Evolutionary conservation across 371 early-diverging fungal genomes (phyloP).

Genomic region (Mycotypha africana): DNA sequence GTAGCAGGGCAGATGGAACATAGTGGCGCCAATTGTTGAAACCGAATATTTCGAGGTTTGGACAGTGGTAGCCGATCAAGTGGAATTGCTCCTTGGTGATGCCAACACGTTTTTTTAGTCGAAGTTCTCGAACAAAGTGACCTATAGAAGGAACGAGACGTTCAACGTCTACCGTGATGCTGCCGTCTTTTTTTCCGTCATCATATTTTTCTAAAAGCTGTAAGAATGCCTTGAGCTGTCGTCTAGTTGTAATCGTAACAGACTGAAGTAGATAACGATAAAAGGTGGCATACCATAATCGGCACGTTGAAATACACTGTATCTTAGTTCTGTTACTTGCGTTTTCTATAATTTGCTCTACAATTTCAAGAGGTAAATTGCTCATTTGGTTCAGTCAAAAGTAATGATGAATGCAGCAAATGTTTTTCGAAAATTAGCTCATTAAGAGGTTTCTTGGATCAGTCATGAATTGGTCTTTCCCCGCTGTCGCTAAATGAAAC

Average conservation of each 20-base stretch:
- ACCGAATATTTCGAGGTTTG: conserved; percentile 1
- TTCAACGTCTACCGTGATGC: neutral
- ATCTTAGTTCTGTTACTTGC: neutral
- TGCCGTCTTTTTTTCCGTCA: too few species aligned
- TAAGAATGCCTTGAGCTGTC: conserved; percentile 5
- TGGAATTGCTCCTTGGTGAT: neutral
- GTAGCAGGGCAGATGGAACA: neutral
- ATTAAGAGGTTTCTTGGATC: too few species aligned
- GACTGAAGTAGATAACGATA: conserved; percentile 3
- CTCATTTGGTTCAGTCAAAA: neutral
- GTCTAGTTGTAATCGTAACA: neutral
- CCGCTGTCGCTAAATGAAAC: too few species aligned
- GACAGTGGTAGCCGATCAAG: neutral
- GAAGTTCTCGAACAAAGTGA: neutral
- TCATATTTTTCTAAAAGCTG: too few species aligned
- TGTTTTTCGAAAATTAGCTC: too few species aligned
- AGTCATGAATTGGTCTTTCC: too few species aligned
- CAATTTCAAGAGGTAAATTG: conserved; percentile 3
- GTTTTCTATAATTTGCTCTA: conserved; percentile 1
- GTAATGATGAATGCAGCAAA: too few species aligned
- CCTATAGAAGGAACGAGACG: neutral
- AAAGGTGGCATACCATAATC: neutral
- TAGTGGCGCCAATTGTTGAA: conserved; percentile 8
- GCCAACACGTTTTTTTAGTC: neutral
- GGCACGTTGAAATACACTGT: neutral